phyloP scores from a whole-genome alignment of 2,329 filamentous ascomycete genomes.

The Scedosporium boydii region DNA sequence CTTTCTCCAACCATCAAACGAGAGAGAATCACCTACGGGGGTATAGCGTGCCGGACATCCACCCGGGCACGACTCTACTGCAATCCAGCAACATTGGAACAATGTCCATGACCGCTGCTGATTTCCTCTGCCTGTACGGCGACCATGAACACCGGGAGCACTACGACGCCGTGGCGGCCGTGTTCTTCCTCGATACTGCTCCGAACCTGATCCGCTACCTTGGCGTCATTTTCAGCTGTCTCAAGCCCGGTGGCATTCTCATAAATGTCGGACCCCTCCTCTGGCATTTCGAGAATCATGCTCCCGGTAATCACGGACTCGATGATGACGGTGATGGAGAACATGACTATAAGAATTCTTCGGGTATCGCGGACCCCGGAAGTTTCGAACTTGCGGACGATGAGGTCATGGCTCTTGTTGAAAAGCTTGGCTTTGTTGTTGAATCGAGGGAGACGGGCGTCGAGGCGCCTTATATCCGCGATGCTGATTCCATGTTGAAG shows the following conservation, averaged over 20 bases:
- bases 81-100: constrained; percentile 33
- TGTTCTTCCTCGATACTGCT: constrained; percentile 96
- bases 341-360: constrained; percentile 36
- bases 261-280: constrained; percentile 85
- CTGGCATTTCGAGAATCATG: constrained; percentile 87
- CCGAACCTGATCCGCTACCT: constrained; percentile 89
- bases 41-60: constrained; percentile 71
- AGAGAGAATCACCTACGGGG: constrained; percentile 65
- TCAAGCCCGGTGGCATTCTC: constrained; percentile 70
- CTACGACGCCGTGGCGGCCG: constrained; percentile 78
- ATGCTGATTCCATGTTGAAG: constrained; percentile 75
- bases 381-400: constrained; percentile 85
- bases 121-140: constrained; percentile 82
- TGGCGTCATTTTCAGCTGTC: constrained; percentile 68
- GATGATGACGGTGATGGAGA: constrained; percentile 41
- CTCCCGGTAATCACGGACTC: constrained; percentile 46
- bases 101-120: constrained; percentile 90
- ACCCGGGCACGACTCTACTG: constrained; percentile 51
- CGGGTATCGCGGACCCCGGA: constrained; percentile 79
- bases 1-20: constrained; percentile 75
- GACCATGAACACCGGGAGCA: constrained; percentile 46
- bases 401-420: constrained; percentile 70
- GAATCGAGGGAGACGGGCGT: constrained; percentile 50
- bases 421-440: constrained; percentile 67
- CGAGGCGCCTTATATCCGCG: constrained; percentile 80